Percentiles rank a stretch among this genome's conserved stretches.
phyloP scores from a whole-genome alignment of 768 basidiomycete species.

The Wakefieldia striispora region DNA sequence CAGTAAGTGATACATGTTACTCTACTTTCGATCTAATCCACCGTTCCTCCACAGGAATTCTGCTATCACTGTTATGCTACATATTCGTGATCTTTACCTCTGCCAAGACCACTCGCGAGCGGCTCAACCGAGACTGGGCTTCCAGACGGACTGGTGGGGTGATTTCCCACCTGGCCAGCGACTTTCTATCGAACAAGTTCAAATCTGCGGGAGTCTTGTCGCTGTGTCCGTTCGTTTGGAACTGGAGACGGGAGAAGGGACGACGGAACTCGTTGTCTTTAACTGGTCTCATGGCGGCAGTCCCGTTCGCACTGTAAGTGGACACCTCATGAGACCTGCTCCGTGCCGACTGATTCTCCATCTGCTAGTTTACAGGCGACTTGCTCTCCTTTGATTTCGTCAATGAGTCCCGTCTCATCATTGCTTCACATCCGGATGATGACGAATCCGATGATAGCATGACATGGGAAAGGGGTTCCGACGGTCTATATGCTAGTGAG shows the following conservation, averaged over 20 bases:
- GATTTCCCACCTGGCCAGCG: slow-evolving; percentile 32
- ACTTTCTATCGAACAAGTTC: slow-evolving; percentile 28
- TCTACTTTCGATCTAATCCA: background rate
- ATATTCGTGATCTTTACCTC: slow-evolving; percentile 54
- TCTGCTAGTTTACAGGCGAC: slow-evolving; percentile 27
- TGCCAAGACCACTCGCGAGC: slow-evolving; percentile 54
- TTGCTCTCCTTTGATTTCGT: slow-evolving; percentile 31
- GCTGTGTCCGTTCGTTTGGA: slow-evolving; percentile 29
- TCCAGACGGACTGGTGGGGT: slow-evolving; percentile 36
- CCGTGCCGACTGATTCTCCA: background rate
- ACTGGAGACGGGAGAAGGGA: slow-evolving; percentile 32
- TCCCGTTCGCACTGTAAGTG: slow-evolving; percentile 27
- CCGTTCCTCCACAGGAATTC: slow-evolving; percentile 19
- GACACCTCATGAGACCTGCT: background rate
- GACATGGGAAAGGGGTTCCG: slow-evolving; percentile 27
- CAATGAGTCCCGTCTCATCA: slow-evolving; percentile 24
- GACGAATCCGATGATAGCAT: slow-evolving; percentile 32
- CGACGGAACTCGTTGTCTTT: slow-evolving; percentile 30
- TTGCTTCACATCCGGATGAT: slow-evolving; percentile 32
- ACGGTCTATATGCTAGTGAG: slow-evolving; percentile 31
- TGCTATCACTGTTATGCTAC: slow-evolving; percentile 33
- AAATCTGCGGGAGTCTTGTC: slow-evolving; percentile 26
- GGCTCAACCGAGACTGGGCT: slow-evolving; percentile 24
- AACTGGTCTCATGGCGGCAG: slow-evolving; percentile 29
- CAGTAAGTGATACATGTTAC: slow-evolving; percentile 12